Evolutionary conservation across 2,329 filamentous ascomycete species (phyloP), one percentile per base, ranked within the genome.

Genomic region (Hypoxylon sp.): DNA sequence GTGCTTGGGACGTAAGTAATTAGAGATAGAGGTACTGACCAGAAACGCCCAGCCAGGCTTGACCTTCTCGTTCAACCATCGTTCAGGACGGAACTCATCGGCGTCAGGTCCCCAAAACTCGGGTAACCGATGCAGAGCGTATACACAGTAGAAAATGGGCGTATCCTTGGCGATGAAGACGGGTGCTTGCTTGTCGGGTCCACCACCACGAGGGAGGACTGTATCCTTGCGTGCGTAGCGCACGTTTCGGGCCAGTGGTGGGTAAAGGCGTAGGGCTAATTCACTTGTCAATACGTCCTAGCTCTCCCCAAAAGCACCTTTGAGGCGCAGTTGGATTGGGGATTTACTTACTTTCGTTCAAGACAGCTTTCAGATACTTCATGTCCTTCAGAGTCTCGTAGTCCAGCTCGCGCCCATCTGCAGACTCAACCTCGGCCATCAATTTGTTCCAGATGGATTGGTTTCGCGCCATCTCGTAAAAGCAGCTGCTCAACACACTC

Each of bases 201-300:
- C 85, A 52, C 85, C 85, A 37, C 85, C 85, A 2, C 75, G 71
- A 2, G 85, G 85, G 0, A 87, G 77, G 0, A 80, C 78, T 1
- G 84, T 85, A 72, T 70, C 62, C 21, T 37, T 55, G 31, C 8
- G 24, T 2, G 48, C 47, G 27, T 35, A 52, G 7, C 57, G 57
- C 2, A 61, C 57, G 13, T 52, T 61, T 19, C 48, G 39, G 4
- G 48, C 24, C 17, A 52, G 13, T 27, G 48, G 48, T 13, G 57
- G 57, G 37, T 29, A 61, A 3, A 61, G 57, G 3, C 57, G 57
- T 1, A 53, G 57, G 7, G 57, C 57, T 61, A n/a, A 6, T 35
- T 10, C 32, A 37, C 2, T 53, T 3, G 17, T 53, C 15, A 61
- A 27, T 52, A 37, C 37, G 7, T 37, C 21, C 5, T 2, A 13